These are phyloP conservation scores for Phytopythium aichiense DNA, from an alignment of 352 stramenopile species.

Conservation along the genomic window DNA sequence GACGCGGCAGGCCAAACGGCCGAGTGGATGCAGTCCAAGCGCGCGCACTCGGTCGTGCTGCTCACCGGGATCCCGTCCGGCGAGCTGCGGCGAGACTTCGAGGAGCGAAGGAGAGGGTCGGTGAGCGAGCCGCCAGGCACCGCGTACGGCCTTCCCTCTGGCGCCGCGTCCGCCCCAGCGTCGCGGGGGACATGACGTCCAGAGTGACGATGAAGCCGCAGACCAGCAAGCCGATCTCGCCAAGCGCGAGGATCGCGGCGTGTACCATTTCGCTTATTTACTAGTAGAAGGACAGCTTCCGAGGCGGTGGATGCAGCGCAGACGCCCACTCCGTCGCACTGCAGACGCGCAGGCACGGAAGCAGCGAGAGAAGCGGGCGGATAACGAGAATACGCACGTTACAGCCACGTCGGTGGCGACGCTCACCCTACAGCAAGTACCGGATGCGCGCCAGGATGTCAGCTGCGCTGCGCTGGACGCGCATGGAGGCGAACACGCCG, in stretches of 20 bases:
- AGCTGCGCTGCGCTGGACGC: constrained; percentile 20
- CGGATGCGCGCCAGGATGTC: constrained; percentile 50
- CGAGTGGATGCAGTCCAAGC: constrained; percentile 1
- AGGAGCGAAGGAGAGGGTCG: constrained; percentile 3
- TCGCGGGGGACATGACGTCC: not conserved
- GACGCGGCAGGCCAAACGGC: not conserved
- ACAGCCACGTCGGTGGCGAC: not conserved
- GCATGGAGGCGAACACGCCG: constrained; percentile 40
- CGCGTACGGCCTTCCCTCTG: not conserved
- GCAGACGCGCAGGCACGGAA: not conserved
- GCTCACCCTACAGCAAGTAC: constrained; percentile 56
- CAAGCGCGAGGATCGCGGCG: not conserved
- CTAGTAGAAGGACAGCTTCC: not conserved
- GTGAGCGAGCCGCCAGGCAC: not conserved
- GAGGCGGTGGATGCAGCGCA: not conserved
- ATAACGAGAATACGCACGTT: not conserved
- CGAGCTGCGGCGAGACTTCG: constrained; percentile 6
- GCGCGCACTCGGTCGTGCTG: constrained; percentile 5
- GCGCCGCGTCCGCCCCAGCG: not conserved
- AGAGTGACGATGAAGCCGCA: not conserved
- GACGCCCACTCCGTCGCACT: not conserved
- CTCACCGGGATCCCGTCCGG: constrained; percentile 4
- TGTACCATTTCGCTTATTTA: constrained; percentile 4
- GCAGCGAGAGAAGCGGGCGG: not conserved
- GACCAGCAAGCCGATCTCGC: not conserved